phyloP scores from a whole-genome alignment of 202 grass and related monocot genomes.

The Brachypodium distachyon region DNA sequence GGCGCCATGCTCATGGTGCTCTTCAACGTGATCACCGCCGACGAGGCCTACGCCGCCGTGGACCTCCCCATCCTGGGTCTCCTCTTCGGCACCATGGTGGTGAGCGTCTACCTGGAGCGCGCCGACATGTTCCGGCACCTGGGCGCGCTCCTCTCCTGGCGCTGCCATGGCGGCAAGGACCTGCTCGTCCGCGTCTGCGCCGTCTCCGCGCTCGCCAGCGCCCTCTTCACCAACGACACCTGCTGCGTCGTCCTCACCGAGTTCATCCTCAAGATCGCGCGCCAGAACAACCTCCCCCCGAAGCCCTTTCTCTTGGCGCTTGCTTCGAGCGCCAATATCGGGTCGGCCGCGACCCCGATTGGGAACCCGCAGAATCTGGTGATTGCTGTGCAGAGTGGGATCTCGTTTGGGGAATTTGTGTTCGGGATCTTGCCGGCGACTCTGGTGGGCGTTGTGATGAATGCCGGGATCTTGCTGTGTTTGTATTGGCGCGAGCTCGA shows the following conservation, averaged over 20 bases:
- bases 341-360: conserved; percentile 73
- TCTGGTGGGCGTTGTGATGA: conserved; percentile 48
- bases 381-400: conserved; percentile 81
- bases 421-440: conserved; percentile 69
- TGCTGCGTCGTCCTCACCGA: conserved; percentile 96
- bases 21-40: conserved; percentile 60
- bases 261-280: conserved; percentile 87
- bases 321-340: conserved; percentile 81
- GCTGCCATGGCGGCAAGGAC: conserved; percentile 69
- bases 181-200: conserved; percentile 60
- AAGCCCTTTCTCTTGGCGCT: conserved; percentile 68
- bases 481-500: conserved; percentile 64
- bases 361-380: conserved; percentile 98
- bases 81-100: conserved; percentile 94
- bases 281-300: conserved; percentile 81
- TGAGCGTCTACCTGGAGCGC: conserved; percentile 89
- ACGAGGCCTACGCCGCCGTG: conserved; percentile 76
- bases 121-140: conserved; percentile 89
- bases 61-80: conserved; percentile 91
- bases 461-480: conserved; percentile 55
- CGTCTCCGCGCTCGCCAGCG: conserved; percentile 69
- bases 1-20: conserved; percentile 93
- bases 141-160: conserved; percentile 60
- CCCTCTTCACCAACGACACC: conserved; percentile 94
- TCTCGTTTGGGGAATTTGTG: conserved; percentile 63